These are phyloP conservation scores for Syzygium jambos DNA, from an alignment of 345 rosid species.

Conservation along the genomic window DNA sequence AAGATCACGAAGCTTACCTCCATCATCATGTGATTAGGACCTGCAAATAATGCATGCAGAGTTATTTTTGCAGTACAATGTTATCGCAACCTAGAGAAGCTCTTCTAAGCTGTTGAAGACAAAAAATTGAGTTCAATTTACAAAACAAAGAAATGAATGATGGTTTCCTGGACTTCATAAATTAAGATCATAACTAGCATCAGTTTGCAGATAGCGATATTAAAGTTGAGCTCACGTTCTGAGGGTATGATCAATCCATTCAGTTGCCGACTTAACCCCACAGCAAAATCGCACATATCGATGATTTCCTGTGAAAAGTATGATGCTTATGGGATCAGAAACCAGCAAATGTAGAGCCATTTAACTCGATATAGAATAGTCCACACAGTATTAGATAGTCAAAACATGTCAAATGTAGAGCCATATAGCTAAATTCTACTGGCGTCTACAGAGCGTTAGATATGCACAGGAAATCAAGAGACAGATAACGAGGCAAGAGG, in stretches of 20 bases:
- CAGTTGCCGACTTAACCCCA: slow-evolving; percentile 92
- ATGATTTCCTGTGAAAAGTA: slow-evolving; percentile 70
- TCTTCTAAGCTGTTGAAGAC: not conserved
- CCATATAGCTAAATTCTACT: not conserved
- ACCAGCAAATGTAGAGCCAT: not conserved
- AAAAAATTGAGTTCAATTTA: not conserved
- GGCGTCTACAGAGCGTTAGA: not conserved
- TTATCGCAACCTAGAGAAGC: not conserved
- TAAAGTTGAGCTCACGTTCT: slow-evolving; percentile 63
- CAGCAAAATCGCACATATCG: slow-evolving; percentile 98
- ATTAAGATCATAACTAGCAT: not conserved
- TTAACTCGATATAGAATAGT: not conserved
- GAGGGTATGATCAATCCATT: slow-evolving; percentile 93
- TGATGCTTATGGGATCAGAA: not conserved
- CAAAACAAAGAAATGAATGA: not conserved
- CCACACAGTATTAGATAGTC: not conserved
- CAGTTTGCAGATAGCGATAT: not conserved
- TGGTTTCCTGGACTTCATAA: not conserved
- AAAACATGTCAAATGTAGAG: not conserved
- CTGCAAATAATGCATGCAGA: slow-evolving; percentile 32
- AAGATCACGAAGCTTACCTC: slow-evolving; percentile 48
- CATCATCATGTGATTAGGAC: slow-evolving; percentile 92
- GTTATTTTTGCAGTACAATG: slow-evolving; percentile 5
- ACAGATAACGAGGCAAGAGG: not conserved
- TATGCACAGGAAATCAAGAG: not conserved